These are phyloP conservation scores for Colletotrichum sp. DNA, from an alignment of 2,329 filamentous ascomycete genomes.

Conservation along the genomic window DNA sequence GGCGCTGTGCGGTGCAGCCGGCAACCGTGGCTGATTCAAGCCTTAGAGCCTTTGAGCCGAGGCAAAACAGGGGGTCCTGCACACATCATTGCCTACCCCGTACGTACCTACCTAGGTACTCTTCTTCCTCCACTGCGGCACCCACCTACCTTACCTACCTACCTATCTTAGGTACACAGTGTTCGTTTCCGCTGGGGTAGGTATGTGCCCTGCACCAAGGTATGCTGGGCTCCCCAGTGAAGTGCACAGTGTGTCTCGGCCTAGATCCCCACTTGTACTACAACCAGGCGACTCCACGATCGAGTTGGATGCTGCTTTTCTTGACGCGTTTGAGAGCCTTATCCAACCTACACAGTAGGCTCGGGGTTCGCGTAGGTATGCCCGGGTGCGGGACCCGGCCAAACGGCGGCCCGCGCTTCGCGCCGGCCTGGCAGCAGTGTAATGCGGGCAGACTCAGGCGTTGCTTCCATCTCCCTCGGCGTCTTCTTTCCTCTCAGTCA, in stretches of 20 bases:
- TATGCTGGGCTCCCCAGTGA: too few relatives aligned
- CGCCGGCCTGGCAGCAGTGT: background rate
- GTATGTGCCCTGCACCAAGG: background rate
- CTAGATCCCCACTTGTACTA: background rate
- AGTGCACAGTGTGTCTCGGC: background rate
- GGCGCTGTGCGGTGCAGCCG: background rate
- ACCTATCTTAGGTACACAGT: too few relatives aligned
- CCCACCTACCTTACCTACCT: background rate
- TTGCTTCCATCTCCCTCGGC: background rate
- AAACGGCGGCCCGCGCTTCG: background rate
- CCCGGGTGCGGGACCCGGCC: background rate
- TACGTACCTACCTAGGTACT: background rate
- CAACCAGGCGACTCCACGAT: background rate
- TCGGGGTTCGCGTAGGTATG: background rate
- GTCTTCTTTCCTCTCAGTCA: background rate
- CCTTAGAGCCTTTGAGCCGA: constrained; percentile 1
- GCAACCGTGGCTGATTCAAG: background rate
- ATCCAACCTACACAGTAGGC: background rate
- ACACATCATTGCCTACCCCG: background rate
- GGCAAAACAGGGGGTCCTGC: constrained; percentile 4
- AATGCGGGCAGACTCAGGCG: background rate
- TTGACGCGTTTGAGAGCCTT: background rate
- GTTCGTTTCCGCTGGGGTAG: background rate
- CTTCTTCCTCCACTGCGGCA: background rate
- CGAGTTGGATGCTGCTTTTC: background rate